Evolutionary conservation across 495 filamentous ascomycete genomes (phyloP).

Genomic region (Viridothelium virens): DNA sequence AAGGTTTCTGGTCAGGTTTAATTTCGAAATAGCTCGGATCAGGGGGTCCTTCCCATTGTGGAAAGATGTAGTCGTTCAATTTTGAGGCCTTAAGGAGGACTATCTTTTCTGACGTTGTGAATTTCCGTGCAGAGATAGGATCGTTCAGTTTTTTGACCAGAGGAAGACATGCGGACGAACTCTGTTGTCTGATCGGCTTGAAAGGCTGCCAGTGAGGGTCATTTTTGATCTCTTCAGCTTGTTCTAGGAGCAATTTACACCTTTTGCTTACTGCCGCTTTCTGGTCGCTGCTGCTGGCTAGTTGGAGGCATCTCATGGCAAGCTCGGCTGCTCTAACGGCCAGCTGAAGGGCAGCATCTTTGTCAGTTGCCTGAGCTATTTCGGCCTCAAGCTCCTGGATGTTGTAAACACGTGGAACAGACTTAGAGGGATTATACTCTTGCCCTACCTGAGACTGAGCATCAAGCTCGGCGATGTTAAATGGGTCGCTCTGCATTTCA

Average conservation of each 20-base stretch:
- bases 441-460: neutral
- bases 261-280: slow-evolving; percentile 53
- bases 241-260: slow-evolving; percentile 56
- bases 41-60: slow-evolving; percentile 66
- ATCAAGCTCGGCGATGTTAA: neutral
- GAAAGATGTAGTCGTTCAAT: slow-evolving; percentile 72
- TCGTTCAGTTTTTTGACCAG: slow-evolving; percentile 21
- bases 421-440: neutral
- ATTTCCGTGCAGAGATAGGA: slow-evolving; percentile 52
- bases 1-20: slow-evolving; percentile 28
- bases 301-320: slow-evolving; percentile 63
- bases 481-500: neutral
- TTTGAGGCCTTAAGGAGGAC: slow-evolving; percentile 69
- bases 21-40: slow-evolving; percentile 45
- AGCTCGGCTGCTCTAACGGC: slow-evolving; percentile 68
- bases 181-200: neutral
- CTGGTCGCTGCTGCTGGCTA: slow-evolving; percentile 46
- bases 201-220: slow-evolving; percentile 15
- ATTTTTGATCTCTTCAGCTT: slow-evolving; percentile 66
- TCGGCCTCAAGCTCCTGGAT: slow-evolving; percentile 53
- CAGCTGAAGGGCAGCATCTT: slow-evolving; percentile 60
- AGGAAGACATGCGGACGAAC: neutral
- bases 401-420: neutral
- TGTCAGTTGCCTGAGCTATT: slow-evolving; percentile 47
- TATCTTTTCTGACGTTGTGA: slow-evolving; percentile 66